Evolutionary conservation across 1,284 basidiomycete genomes (phyloP).

Genomic region (Puccinia polysora): DNA sequence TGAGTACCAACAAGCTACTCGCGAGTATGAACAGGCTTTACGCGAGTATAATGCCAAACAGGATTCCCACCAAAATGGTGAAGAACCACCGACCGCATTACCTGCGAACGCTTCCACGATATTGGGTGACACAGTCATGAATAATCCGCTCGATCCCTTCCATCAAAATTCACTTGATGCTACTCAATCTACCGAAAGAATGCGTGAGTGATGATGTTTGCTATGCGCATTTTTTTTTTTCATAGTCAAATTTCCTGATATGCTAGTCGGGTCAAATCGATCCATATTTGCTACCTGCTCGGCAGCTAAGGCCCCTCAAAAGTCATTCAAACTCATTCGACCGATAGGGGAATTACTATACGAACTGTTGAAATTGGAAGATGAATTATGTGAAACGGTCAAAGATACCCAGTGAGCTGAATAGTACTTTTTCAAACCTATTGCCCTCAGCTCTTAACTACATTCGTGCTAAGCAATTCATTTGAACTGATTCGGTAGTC

Average conservation of each 20-base stretch:
- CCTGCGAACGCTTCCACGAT: constrained; percentile 40
- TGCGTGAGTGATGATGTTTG: constrained; percentile 3
- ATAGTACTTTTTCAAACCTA: background rate
- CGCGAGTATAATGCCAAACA: background rate
- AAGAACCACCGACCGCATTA: constrained; percentile 1
- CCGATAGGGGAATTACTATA: constrained; percentile 30
- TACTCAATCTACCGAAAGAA: constrained; percentile 12
- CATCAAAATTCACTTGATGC: background rate
- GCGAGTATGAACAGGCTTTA: constrained; percentile 9
- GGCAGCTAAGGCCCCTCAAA: constrained; percentile 23
- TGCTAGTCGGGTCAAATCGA: background rate
- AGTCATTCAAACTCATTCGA: constrained; percentile 24
- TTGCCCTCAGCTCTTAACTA: background rate
- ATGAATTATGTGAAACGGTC: constrained; percentile 33
- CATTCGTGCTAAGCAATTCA: background rate
- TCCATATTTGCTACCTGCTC: background rate
- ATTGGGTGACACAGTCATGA: constrained; percentile 14
- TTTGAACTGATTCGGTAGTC: background rate
- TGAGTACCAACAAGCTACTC: constrained; percentile 42
- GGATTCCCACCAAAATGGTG: background rate
- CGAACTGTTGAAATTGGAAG: constrained; percentile 36
- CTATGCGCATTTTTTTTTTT: background rate
- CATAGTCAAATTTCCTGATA: background rate
- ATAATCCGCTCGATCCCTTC: background rate
- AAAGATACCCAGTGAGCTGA: constrained; percentile 34